Evolutionary conservation across 495 filamentous ascomycete genomes (phyloP).

Genomic region (Xylaria longipes): DNA sequence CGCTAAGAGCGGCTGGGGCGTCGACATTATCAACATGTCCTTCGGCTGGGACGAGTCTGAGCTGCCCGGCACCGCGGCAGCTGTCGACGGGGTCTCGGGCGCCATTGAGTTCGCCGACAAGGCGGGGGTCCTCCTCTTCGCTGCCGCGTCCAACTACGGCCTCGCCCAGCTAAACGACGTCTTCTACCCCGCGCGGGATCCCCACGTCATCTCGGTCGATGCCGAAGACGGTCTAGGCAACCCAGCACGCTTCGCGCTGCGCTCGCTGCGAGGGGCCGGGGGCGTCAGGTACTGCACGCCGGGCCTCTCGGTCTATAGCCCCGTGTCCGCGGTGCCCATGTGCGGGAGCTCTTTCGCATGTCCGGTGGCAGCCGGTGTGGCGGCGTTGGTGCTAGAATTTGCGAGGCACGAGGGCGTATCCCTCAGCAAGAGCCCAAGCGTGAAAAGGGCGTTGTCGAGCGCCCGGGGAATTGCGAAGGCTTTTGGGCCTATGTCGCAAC

Average conservation of each 20-base stretch:
- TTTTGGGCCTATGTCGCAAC: not conserved
- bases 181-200: not conserved
- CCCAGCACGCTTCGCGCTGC: not conserved
- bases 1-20: not conserved
- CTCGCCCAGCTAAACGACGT: not conserved
- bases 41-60: slow-evolving; percentile 5
- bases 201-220: slow-evolving; percentile 2
- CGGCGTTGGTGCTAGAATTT: not conserved
- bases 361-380: not conserved
- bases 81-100: not conserved
- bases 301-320: not conserved
- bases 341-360: not conserved
- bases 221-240: not conserved
- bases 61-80: not conserved
- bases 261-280: not conserved
- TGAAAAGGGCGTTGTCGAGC: not conserved
- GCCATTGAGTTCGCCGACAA: not conserved
- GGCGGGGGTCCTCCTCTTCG: not conserved
- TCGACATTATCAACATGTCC: not conserved
- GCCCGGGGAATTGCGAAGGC: not conserved
- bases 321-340: not conserved
- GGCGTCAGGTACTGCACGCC: not conserved
- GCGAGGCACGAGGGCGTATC: not conserved
- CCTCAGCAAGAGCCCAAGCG: not conserved
- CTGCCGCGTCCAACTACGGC: slow-evolving; percentile 4